These are phyloP conservation scores for Phaeosphaeriaceae sp. DNA, from an alignment of 2,329 filamentous ascomycete species.

Conservation along the genomic window DNA sequence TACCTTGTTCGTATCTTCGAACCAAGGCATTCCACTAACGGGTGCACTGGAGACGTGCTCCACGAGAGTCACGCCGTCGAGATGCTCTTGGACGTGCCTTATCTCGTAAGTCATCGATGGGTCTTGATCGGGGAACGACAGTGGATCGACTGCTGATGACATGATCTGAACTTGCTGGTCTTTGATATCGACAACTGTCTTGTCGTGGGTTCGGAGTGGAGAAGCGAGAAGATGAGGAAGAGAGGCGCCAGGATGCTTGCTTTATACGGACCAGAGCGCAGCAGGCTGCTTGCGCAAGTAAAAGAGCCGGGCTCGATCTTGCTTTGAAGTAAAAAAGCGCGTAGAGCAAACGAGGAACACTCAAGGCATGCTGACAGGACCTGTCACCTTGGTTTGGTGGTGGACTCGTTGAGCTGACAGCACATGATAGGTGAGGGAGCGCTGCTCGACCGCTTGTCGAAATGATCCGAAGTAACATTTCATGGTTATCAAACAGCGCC, in stretches of 20 bases:
- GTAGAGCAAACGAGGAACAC: not conserved
- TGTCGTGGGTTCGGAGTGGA: not conserved
- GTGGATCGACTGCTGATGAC: not conserved
- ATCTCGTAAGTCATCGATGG: not conserved
- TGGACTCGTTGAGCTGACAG: no score
- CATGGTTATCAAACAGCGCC: no score
- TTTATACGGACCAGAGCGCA: not conserved
- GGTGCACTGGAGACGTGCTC: not conserved
- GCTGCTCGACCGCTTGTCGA: not conserved
- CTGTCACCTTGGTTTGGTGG: not conserved
- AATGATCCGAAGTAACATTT: no score
- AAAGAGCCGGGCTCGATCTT: not conserved
- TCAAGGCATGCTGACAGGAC: not conserved
- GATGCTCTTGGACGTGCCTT: not conserved
- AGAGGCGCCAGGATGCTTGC: not conserved
- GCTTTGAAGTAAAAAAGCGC: not conserved
- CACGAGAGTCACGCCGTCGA: not conserved
- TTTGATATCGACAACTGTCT: not conserved
- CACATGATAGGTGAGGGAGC: not conserved
- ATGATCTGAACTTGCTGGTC: not conserved
- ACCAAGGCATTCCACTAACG: not conserved
- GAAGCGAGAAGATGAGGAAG: not conserved
- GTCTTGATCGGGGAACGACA: not conserved
- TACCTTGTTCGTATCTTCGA: conserved; percentile 6
- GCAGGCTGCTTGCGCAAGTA: not conserved